Percentiles rank a stretch among this genome's conserved stretches.
Conservation (phyloP, 2,329 filamentous ascomycete species). For the Tolypocladium nubicola region DNA sequence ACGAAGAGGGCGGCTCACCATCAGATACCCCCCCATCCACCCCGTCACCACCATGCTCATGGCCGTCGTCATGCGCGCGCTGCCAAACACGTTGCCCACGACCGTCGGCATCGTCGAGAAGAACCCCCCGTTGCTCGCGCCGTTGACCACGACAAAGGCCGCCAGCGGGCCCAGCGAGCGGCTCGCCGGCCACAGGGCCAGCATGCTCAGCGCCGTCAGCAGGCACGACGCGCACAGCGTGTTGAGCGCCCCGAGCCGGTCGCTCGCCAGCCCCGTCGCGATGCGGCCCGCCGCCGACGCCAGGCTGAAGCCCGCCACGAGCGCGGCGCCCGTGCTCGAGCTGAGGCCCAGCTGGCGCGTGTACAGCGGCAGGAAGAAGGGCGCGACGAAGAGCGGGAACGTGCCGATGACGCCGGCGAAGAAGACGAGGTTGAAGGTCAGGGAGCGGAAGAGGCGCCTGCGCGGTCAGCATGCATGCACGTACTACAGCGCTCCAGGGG, state of each 20-base stretch:
- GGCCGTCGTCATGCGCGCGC: conserved; percentile 39
- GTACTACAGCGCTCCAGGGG: no score
- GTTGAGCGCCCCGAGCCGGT: conserved; percentile 44
- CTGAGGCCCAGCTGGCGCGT: conserved; percentile 42
- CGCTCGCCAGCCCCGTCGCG: conserved; percentile 40
- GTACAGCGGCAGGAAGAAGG: conserved; percentile 51
- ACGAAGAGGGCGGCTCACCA: conserved; percentile 27
- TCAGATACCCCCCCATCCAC: conserved; percentile 50
- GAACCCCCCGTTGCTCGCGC: conserved; percentile 50
- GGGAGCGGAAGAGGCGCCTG: conserved; percentile 40
- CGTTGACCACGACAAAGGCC: conserved; percentile 49
- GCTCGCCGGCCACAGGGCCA: conserved; percentile 51
- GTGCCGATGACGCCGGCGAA: conserved; percentile 42
- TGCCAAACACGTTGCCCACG: conserved; percentile 48
- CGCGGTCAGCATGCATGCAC: no score
- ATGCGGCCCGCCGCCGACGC: conserved; percentile 49
- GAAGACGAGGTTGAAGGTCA: conserved; percentile 42
- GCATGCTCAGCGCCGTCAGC: conserved; percentile 45
- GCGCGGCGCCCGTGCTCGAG: conserved; percentile 39
- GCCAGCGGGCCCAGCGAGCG: conserved; percentile 41
- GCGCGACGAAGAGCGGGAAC: conserved; percentile 50
- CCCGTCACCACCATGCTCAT: conserved; percentile 53
- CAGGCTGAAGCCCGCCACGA: conserved; percentile 52
- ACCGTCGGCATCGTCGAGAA: conserved; percentile 55
- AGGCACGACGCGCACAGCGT: conserved; percentile 39